Evolutionary conservation across 1,139 yeast species (phyloP).

Genomic region (Saccharomyces hybrid): DNA sequence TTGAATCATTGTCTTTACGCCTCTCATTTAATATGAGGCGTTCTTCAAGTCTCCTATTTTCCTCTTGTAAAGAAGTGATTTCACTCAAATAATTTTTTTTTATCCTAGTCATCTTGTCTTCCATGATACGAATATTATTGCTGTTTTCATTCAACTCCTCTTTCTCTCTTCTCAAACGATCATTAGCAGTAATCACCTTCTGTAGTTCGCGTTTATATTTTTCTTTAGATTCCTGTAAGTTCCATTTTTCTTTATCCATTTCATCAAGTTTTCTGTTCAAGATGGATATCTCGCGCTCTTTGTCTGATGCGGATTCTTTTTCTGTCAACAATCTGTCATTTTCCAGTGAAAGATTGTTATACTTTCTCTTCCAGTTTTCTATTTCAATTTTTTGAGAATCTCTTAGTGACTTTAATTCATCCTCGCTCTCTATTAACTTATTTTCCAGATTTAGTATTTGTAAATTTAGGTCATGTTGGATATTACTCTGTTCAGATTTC

Average conservation of each 20-base stretch:
- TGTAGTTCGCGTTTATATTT: constrained; percentile 20
- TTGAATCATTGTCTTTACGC: constrained; percentile 6
- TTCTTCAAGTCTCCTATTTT: constrained; percentile 20
- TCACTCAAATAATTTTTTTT: constrained; percentile 22
- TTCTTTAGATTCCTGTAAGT: constrained; percentile 18
- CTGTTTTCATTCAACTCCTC: constrained; percentile 5
- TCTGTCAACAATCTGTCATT: background rate
- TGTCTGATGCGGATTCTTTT: background rate
- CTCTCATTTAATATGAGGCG: constrained; percentile 2
- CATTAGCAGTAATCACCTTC: constrained; percentile 16
- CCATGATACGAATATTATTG: constrained; percentile 6
- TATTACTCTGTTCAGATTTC: background rate
- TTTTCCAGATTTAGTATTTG: background rate
- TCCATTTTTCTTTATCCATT: constrained; percentile 10
- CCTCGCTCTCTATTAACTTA: constrained; percentile 1
- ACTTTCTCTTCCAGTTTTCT: constrained; percentile 3
- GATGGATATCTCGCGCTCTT: constrained; percentile 3
- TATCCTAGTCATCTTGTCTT: constrained; percentile 22
- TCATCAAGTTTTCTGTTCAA: constrained; percentile 9
- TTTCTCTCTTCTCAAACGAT: constrained; percentile 18
- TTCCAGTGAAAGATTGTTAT: background rate
- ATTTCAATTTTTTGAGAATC: constrained; percentile 3
- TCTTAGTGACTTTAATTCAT: constrained; percentile 1
- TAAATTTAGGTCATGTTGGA: background rate
- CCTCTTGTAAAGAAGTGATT: constrained; percentile 20